Evolutionary conservation across 495 filamentous ascomycete genomes (phyloP).

Genomic region (Collariella sp.): DNA sequence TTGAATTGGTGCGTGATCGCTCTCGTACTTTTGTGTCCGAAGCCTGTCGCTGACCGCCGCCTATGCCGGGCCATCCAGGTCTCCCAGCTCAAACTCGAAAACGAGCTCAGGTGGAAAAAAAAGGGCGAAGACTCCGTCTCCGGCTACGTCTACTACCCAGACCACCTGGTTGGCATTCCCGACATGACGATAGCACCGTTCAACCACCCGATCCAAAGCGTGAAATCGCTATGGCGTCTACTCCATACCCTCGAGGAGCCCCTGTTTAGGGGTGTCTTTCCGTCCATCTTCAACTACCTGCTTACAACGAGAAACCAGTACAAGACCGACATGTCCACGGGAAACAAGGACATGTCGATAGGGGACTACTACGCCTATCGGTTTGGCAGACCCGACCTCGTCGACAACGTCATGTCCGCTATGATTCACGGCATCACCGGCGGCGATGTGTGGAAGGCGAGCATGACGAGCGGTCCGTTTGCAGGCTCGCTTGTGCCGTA

Average conservation of each 20-base stretch:
- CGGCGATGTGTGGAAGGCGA: conserved; percentile 79
- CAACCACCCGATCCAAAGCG: background rate
- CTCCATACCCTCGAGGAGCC: conserved; percentile 42
- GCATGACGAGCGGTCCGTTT: conserved; percentile 46
- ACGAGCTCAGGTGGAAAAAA: conserved; percentile 46
- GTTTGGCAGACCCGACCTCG: conserved; percentile 44
- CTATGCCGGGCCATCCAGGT: conserved; percentile 43
- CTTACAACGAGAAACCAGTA: background rate
- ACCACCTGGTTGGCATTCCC: conserved; percentile 69
- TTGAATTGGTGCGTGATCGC: conserved; percentile 34
- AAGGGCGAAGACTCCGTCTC: conserved; percentile 41
- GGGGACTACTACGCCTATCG: conserved; percentile 56
- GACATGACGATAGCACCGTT: conserved; percentile 11
- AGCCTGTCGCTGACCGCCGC: background rate
- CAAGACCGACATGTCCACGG: background rate
- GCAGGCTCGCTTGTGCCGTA: background rate
- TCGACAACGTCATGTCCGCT: conserved; percentile 69
- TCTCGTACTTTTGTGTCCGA: background rate
- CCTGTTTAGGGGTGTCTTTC: conserved; percentile 46
- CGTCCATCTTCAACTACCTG: conserved; percentile 31
- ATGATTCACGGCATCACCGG: conserved; percentile 88
- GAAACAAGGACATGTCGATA: conserved; percentile 54
- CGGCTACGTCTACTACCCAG: conserved; percentile 88
- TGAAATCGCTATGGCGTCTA: background rate
- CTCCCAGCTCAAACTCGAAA: conserved; percentile 48